Evolutionary conservation across 2,329 filamentous ascomycete genomes (phyloP), one percentile per base, ranked within the genome.

Genomic region (Xylaria sp.): DNA sequence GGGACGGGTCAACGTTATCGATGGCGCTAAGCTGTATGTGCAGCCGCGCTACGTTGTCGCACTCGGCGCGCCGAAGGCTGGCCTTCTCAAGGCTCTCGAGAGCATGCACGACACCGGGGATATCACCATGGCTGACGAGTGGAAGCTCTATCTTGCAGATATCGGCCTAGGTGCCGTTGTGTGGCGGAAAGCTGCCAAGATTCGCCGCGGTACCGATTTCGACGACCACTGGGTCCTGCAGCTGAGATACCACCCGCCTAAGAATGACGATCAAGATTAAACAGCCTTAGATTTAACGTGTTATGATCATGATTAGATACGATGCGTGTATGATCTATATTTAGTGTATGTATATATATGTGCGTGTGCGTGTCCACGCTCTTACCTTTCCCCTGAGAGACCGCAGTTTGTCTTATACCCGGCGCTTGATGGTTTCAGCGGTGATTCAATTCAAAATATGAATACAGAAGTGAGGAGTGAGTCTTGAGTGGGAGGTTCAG

Each of bases 151-250:
- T 77, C 88, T 98, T 13, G 94, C 91, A 1, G 96, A 99, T 78
- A 91, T 98, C 73, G 95, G 96, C 0, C 88, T 98, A 15, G 90
- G 90, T 1, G 90, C 93, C 67, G 88, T 92, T 3, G 93, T 94
- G 3, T 97, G 94, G 92, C 91, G 91, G 77, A 94, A 94, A 79
- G 92, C 92, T 1, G 93, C 92, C 4, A 91, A 92, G 78, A 89
- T 94, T 60, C 89, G 94, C 23, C 90, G 93, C 73, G 94, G 94
- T 0, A 91, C 98, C 65, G 94, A 94, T 75, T 98, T 98, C 84
- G 94, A 93, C 28, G 90, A 90, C 69, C 89, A 90, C 73, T 98
- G 95, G 95, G 90, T 96, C 71, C 85, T 97, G 15, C 89, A 91
- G 75, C 88, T 96, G 81, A 82, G 80, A 69, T 88, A 87, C 69